These are phyloP conservation scores for Cucurbitaria berberidis DNA, from an alignment of 2,329 filamentous ascomycete genomes.

Conservation along the genomic window DNA sequence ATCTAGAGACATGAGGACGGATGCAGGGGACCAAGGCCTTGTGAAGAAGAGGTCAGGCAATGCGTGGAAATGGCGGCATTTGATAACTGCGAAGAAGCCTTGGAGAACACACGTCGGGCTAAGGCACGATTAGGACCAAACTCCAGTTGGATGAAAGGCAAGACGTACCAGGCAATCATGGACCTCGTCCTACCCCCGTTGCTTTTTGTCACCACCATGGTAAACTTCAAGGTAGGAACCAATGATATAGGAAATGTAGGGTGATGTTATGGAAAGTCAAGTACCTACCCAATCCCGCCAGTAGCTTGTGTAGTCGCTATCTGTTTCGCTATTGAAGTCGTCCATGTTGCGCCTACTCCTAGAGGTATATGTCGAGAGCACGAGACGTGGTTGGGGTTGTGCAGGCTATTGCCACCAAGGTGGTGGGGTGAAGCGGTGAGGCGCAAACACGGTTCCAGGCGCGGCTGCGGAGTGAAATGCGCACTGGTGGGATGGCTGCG, in stretches of 20 bases:
- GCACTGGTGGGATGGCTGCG: conserved; percentile 23
- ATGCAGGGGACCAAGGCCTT: conserved; percentile 5
- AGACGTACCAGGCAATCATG: conserved; percentile 11
- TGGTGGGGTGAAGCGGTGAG: conserved; percentile 17
- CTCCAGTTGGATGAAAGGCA: not conserved
- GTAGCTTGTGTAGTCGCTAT: conserved; percentile 99
- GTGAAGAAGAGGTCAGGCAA: conserved; percentile 5
- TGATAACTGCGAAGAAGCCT: conserved; percentile 9
- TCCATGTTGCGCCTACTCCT: conserved; percentile 69
- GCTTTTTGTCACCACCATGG: conserved; percentile 1
- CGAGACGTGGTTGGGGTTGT: conserved; percentile 2
- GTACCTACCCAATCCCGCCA: conserved; percentile 97
- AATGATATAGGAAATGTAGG: not conserved
- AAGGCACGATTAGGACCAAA: conserved; percentile 6
- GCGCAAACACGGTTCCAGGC: conserved; percentile 18
- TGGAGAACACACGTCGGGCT: conserved; percentile 7
- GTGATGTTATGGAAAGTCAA: conserved; percentile 9
- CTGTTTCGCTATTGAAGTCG: conserved; percentile 96
- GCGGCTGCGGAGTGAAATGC: conserved; percentile 30
- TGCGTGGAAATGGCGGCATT: conserved; percentile 5
- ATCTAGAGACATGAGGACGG: not conserved
- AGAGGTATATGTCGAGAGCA: conserved; percentile 1
- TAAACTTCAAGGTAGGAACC: not conserved
- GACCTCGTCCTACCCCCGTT: not conserved
- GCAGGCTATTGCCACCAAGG: conserved; percentile 14